phyloP scores from a whole-genome alignment of 2,329 filamentous ascomycete genomes.

The Aspergillus felis region DNA sequence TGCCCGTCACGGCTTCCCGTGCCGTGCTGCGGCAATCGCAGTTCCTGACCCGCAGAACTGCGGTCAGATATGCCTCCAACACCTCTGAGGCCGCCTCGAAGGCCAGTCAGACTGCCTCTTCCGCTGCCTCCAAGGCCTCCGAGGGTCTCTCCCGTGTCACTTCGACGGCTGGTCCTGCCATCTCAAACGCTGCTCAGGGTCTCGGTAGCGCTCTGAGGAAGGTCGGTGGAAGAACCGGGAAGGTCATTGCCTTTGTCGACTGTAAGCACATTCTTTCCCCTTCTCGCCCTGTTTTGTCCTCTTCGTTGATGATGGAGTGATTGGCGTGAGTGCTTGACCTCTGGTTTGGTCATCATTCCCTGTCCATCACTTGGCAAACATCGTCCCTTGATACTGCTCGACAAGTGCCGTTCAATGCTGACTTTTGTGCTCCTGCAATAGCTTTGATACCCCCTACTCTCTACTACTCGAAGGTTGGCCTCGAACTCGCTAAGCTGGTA shows the following conservation, averaged over 20 bases:
- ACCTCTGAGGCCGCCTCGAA: conserved; percentile 44
- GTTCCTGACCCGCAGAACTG: conserved; percentile 44
- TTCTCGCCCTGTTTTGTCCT: not conserved
- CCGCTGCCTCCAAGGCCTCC: conserved; percentile 60
- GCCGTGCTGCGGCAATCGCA: conserved; percentile 46
- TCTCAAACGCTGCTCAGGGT: conserved; percentile 68
- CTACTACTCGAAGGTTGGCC: conserved; percentile 87
- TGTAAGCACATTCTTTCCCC: conserved; percentile 56
- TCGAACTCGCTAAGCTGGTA: conserved; percentile 84
- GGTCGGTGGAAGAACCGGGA: conserved; percentile 79
- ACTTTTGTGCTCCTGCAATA: conserved; percentile 39
- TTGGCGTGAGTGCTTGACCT: not conserved
- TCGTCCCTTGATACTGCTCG: not conserved
- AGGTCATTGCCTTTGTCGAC: conserved; percentile 74
- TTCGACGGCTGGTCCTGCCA: conserved; percentile 72
- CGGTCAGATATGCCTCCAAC: conserved; percentile 46
- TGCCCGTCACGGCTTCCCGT: conserved; percentile 43
- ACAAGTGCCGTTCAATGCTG: conserved; percentile 13
- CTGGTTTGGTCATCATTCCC: not conserved
- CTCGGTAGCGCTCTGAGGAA: conserved; percentile 64
- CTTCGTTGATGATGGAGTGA: not conserved
- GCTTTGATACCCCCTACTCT: conserved; percentile 79
- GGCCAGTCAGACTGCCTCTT: conserved; percentile 42
- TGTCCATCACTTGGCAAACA: not conserved
- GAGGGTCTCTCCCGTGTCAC: conserved; percentile 79